These are phyloP conservation scores for Pestalotiopsis sp. DNA, from an alignment of 2,329 filamentous ascomycete species.

Conservation along the genomic window DNA sequence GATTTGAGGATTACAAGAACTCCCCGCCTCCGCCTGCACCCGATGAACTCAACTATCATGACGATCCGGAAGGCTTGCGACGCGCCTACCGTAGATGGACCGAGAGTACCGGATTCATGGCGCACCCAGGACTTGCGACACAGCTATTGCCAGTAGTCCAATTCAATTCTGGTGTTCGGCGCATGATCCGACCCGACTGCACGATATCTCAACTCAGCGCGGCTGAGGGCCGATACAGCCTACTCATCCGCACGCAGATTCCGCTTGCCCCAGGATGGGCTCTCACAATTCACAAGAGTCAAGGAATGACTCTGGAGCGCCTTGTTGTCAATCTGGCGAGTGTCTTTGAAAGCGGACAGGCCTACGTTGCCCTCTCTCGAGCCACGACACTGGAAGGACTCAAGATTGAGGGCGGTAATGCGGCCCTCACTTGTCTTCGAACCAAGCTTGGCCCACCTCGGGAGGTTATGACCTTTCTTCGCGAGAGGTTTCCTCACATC, in stretches of 20 bases:
- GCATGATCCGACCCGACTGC: slow-evolving; percentile 54
- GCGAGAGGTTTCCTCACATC: neutral
- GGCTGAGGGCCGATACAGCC: slow-evolving; percentile 43
- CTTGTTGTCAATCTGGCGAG: slow-evolving; percentile 52
- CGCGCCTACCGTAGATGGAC: slow-evolving; percentile 34
- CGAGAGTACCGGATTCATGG: slow-evolving; percentile 42
- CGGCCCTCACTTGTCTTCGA: neutral
- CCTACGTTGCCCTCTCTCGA: slow-evolving; percentile 61
- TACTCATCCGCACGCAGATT: slow-evolving; percentile 59
- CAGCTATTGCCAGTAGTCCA: slow-evolving; percentile 52
- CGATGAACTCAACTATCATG: slow-evolving; percentile 18
- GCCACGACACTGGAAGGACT: slow-evolving; percentile 51
- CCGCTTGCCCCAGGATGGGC: slow-evolving; percentile 64
- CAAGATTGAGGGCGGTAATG: slow-evolving; percentile 15
- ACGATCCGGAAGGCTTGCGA: slow-evolving; percentile 33
- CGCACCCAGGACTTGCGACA: slow-evolving; percentile 24
- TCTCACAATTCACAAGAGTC: slow-evolving; percentile 64
- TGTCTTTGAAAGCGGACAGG: slow-evolving; percentile 56
- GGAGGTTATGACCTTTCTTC: neutral
- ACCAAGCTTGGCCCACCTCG: neutral
- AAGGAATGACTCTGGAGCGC: slow-evolving; percentile 64
- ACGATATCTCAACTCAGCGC: slow-evolving; percentile 46
- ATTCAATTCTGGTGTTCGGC: slow-evolving; percentile 49
- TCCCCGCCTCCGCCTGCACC: slow-evolving; percentile 25
- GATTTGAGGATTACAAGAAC: slow-evolving; percentile 39